Conservation (phyloP, 1,284 basidiomycete genomes). For the Trichosporon sp. region DNA sequence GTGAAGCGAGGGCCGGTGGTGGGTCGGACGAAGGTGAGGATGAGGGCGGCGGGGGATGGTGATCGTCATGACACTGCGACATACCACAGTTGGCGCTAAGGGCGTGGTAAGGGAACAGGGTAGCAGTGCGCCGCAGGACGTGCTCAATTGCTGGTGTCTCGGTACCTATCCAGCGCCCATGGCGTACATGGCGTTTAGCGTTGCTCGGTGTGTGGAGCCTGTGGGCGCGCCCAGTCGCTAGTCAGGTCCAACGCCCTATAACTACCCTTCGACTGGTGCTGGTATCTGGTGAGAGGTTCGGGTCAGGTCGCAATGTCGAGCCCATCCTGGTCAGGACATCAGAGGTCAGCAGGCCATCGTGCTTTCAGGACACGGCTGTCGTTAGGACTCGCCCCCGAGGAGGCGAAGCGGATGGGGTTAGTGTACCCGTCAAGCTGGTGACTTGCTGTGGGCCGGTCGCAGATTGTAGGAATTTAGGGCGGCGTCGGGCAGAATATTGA, state of each 20-base stretch:
- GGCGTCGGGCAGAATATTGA: not conserved
- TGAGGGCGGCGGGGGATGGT: not conserved
- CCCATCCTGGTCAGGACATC: not conserved
- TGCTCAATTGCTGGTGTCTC: conserved; percentile 4
- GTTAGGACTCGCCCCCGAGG: not conserved
- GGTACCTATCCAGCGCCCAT: not conserved
- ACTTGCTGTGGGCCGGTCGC: not conserved
- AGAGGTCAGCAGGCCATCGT: not conserved
- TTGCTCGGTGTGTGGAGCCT: not conserved
- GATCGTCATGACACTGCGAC: not conserved
- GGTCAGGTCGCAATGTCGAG: not conserved
- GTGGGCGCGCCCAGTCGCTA: not conserved
- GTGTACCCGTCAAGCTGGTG: not conserved
- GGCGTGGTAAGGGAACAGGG: no score
- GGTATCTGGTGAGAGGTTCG: not conserved
- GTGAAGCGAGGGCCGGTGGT: no score
- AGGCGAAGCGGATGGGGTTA: not conserved
- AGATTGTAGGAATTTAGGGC: not conserved
- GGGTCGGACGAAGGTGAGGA: not conserved
- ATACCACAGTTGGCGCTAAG: not conserved
- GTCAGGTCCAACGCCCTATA: not conserved
- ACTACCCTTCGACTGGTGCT: not conserved
- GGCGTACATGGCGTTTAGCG: not conserved
- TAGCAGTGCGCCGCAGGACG: not conserved
- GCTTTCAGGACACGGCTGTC: not conserved